A percentile compares a stretch with the other conserved stretches of the same genome.
These are phyloP conservation scores for Ceratocystis diversiconidia DNA, from an alignment of 2,329 filamentous ascomycete genomes.

Conservation along the genomic window DNA sequence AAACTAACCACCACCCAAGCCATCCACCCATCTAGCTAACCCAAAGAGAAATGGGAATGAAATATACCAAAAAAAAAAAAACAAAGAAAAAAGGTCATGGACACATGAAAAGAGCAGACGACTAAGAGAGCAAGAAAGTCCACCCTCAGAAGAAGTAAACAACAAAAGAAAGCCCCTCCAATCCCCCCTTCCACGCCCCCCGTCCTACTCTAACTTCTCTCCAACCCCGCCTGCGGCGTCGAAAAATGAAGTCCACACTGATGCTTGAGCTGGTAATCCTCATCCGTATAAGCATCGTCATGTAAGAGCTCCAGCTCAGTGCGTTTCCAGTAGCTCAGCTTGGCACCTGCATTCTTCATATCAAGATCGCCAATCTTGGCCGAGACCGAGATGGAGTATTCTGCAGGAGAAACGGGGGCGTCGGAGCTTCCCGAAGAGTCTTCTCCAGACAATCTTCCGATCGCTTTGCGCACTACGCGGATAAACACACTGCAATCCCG, in stretches of 20 bases:
- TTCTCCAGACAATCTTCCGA: too few species aligned
- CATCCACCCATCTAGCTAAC: too few species aligned
- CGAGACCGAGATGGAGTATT: constrained; percentile 15
- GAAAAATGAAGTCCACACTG: constrained; percentile 14
- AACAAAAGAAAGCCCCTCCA: neutral
- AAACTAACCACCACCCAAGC: too few species aligned
- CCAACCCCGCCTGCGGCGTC: constrained; percentile 2
- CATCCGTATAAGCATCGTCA: constrained; percentile 53
- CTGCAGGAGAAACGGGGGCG: constrained; percentile 19
- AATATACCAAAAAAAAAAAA: neutral
- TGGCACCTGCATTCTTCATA: constrained; percentile 53
- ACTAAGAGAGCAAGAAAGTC: neutral
- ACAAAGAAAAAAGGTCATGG: neutral
- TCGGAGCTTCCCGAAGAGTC: neutral
- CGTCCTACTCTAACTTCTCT: neutral
- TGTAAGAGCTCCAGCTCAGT: constrained; percentile 49
- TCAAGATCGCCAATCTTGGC: constrained; percentile 55
- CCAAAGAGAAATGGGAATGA: neutral
- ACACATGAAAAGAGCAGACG: neutral
- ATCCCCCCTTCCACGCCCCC: neutral
- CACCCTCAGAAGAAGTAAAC: neutral
- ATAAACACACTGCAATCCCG: constrained; percentile 66
- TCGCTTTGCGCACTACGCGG: constrained; percentile 30
- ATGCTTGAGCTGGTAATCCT: constrained; percentile 15
- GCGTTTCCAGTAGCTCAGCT: constrained; percentile 53